Evolutionary conservation across 1,139 yeast species (phyloP).

Genomic region (Hanseniaspora uvarum): DNA sequence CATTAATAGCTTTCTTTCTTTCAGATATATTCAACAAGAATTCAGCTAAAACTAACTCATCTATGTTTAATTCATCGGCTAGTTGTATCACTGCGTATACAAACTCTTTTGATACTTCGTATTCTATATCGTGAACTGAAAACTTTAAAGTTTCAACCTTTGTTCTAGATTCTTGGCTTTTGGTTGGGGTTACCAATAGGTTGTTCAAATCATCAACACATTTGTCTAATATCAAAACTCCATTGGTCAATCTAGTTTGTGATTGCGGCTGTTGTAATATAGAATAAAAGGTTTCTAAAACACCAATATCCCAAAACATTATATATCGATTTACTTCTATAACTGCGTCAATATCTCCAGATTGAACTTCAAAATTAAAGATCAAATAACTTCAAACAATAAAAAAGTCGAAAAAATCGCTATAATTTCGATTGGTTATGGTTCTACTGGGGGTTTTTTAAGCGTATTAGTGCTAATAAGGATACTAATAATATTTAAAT

Average conservation of each 20-base stretch:
- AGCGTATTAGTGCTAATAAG: too few species aligned
- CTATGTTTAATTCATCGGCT: slow-evolving; percentile 59
- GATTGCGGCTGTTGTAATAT: slow-evolving; percentile 10
- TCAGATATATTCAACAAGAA: slow-evolving; percentile 33
- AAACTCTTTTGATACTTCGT: slow-evolving; percentile 45
- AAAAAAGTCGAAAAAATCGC: neutral
- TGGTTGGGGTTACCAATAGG: slow-evolving; percentile 6
- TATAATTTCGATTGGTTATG: neutral
- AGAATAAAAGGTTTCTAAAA: slow-evolving; percentile 26
- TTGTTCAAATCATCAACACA: slow-evolving; percentile 26
- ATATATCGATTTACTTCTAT: neutral
- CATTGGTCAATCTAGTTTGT: slow-evolving; percentile 20
- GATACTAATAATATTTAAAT: neutral
- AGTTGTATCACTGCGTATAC: slow-evolving; percentile 40
- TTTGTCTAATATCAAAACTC: slow-evolving; percentile 23
- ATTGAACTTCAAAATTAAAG: neutral
- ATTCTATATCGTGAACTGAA: slow-evolving; percentile 40
- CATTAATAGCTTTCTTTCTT: slow-evolving; percentile 37
- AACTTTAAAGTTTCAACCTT: slow-evolving; percentile 37
- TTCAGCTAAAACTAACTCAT: slow-evolving; percentile 57
- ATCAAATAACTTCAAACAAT: neutral
- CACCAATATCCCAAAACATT: slow-evolving; percentile 18
- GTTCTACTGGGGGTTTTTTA: too few species aligned
- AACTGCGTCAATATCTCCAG: neutral
- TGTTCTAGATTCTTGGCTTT: slow-evolving; percentile 44